Conservation (phyloP, 202 grass and related monocot genomes). For the Zizania palustris region DNA sequence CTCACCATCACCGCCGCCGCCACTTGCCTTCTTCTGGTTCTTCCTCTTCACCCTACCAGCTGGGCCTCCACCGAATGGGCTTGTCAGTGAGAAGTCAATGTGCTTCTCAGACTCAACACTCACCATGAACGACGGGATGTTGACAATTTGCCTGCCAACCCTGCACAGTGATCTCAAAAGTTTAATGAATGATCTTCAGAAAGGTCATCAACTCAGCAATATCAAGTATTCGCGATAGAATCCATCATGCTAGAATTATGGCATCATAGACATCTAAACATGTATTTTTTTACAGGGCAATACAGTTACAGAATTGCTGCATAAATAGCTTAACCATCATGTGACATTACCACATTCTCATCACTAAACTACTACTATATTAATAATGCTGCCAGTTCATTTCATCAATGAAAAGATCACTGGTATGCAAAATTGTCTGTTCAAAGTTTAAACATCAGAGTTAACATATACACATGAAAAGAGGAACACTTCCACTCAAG, state of each 20-base stretch:
- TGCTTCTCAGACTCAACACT: slow-evolving; percentile 39
- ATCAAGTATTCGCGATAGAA: slow-evolving; percentile 21
- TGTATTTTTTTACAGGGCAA: too few species aligned
- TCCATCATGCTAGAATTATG: neutral
- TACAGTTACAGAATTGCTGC: neutral
- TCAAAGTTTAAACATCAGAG: neutral
- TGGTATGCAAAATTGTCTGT: neutral
- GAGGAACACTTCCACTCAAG: neutral
- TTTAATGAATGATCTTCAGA: neutral
- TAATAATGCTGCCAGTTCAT: neutral
- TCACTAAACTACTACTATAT: neutral
- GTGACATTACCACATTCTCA: neutral
- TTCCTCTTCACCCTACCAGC: slow-evolving; percentile 40
- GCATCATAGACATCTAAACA: too few species aligned
- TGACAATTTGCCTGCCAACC: slow-evolving; percentile 42
- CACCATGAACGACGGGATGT: slow-evolving; percentile 46
- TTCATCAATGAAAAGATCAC: neutral
- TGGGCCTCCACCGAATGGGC: slow-evolving; percentile 10
- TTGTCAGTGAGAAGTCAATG: slow-evolving; percentile 36
- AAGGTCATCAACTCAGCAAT: neutral
- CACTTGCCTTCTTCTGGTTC: slow-evolving; percentile 42
- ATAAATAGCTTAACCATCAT: slow-evolving; percentile 15
- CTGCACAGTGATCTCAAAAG: slow-evolving; percentile 19
- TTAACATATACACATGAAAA: neutral
- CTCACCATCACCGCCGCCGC: slow-evolving; percentile 6